These are phyloP conservation scores for Kazachstania sp. DNA, from an alignment of 1,139 yeast species.

Conservation along the genomic window DNA sequence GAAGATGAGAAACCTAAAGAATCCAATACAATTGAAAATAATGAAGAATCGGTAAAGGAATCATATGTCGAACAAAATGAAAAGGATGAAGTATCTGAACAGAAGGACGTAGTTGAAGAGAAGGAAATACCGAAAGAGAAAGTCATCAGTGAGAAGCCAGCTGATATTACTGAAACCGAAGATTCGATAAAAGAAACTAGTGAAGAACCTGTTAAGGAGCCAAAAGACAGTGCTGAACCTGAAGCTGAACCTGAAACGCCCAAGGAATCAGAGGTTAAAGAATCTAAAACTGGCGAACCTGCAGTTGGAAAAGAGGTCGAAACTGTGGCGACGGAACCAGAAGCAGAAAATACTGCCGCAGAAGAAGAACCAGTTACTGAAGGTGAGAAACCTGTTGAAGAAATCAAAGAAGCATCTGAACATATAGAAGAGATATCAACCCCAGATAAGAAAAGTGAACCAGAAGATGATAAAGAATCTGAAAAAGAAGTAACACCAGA, in stretches of 20 bases:
- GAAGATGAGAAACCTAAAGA: background rate
- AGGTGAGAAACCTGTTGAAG: background rate
- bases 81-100: no score
- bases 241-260: background rate
- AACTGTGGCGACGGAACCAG: background rate
- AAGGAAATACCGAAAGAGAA: background rate
- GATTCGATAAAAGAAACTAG: background rate
- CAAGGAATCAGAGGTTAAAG: background rate
- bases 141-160: no score
- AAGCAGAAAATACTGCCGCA: slow-evolving; percentile 1
- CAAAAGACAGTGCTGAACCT: background rate
- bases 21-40: background rate
- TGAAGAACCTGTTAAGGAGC: background rate
- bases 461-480: slow-evolving; percentile 7
- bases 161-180: background rate
- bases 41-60: background rate
- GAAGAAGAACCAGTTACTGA: no score
- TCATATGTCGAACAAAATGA: background rate
- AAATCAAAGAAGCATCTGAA: background rate
- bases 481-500: slow-evolving; percentile 4
- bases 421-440: slow-evolving; percentile 3
- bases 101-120: background rate
- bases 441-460: slow-evolving; percentile 1
- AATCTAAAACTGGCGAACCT: no score
- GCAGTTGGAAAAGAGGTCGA: background rate